These are phyloP conservation scores for Candida endomychidarum DNA, from an alignment of 805 yeast species.

Conservation along the genomic window DNA sequence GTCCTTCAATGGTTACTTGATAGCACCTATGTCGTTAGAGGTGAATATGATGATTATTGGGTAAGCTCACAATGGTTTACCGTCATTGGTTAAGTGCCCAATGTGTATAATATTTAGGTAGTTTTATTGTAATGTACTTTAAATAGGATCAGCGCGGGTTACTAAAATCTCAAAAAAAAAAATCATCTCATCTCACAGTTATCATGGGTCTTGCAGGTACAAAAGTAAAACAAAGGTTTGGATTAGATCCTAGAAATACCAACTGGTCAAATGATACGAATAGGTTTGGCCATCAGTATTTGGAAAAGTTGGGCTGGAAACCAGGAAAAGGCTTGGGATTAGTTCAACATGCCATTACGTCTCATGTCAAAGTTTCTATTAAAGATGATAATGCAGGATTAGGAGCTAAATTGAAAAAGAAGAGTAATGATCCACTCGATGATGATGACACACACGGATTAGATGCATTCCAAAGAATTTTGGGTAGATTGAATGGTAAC, in stretches of 20 bases:
- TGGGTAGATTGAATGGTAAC: slow-evolving; percentile 87
- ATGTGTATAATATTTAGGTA: not conserved
- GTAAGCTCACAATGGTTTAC: slow-evolving; percentile 46
- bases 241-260: slow-evolving; percentile 91
- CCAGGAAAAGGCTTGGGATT: slow-evolving; percentile 89
- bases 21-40: slow-evolving; percentile 33
- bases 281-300: slow-evolving; percentile 85
- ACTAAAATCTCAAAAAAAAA: not conserved
- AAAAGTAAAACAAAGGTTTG: slow-evolving; percentile 79
- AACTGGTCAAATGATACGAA: slow-evolving; percentile 86
- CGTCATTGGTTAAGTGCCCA: slow-evolving; percentile 4
- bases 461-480: slow-evolving; percentile 87
- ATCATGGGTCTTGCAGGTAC: slow-evolving; percentile 84
- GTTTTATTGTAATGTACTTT: not conserved
- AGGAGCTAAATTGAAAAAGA: slow-evolving; percentile 75
- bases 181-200: slow-evolving; percentile 15
- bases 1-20: slow-evolving; percentile 42
- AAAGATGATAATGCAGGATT: slow-evolving; percentile 85
- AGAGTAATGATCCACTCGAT: slow-evolving; percentile 66
- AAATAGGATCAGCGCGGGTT: not conserved
- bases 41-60: slow-evolving; percentile 44
- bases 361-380: slow-evolving; percentile 79
- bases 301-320: slow-evolving; percentile 84
- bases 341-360: slow-evolving; percentile 61
- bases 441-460: slow-evolving; percentile 86